Base-by-base conservation (phyloP, 1,284 basidiomycete species). In the Ganoderma leucocontextum region DNA sequence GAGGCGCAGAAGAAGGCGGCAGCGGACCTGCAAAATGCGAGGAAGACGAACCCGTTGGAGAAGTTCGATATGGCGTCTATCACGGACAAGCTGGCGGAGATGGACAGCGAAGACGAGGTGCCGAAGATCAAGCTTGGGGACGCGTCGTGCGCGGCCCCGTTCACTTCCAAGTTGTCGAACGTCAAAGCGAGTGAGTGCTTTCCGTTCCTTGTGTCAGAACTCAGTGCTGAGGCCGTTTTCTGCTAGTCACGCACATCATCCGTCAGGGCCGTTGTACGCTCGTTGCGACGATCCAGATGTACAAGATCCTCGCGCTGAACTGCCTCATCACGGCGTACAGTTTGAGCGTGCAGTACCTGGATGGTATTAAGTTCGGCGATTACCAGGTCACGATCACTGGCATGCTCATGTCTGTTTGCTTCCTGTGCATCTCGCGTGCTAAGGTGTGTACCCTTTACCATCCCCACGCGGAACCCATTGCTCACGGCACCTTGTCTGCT, bases 111-210 rank as follows among this genome's bases (percentile, higher is more conserved):
- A 33, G 91, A 93, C 38, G 96, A 98, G 36, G 91, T 96, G 0
- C 96, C 96, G 8, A 95, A 97, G 82, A 98, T 98, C 82, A 98
- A 98, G 81, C 90, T 98, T 36, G 96, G 96, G 39, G 96, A 98
- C 78, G 96, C 96, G 0, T 97, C 95, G 5, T 98, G 96, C 76
- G 96, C 96, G 13, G 96, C 96, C 1, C 96, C 97, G 0, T 98
- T 98, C 84, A 98, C 96, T 0, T 97, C 95, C 10, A 98, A 98
- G 80, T 82, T 98, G 57, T 94, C 94, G 29, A 96, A 98, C 78
- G 97, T 98, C 66, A 88, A 93, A 73, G 95, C 96, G 53, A 95
- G 94, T 96, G 76, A 75, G 94, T 87, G 22, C 4, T 4, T 55
- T 35, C 13, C 2, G 1, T 5, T 25, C 47, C 35, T 6, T 55